Percentiles rank a stretch among this genome's conserved stretches.
phyloP scores from a whole-genome alignment of 805 yeast genomes.

The Candida pseudofarinosa region DNA sequence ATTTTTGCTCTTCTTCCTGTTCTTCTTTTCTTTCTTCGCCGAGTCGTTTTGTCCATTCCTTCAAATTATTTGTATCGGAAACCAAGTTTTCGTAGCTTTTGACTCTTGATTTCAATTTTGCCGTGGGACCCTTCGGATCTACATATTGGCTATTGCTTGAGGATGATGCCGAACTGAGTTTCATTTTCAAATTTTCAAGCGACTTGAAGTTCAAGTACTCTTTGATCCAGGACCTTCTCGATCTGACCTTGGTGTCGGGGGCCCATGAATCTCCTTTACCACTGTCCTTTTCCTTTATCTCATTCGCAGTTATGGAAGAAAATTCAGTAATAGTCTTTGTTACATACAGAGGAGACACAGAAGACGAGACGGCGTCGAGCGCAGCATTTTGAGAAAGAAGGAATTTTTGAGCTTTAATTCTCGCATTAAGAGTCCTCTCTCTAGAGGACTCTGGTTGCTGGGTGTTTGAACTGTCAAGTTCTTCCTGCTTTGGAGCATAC shows the following conservation, averaged over 20 bases:
- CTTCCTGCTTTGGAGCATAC: neutral
- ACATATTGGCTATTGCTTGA: neutral
- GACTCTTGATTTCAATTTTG: constrained; percentile 20
- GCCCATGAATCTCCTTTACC: neutral
- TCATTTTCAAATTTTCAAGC: neutral
- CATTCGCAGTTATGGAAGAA: neutral
- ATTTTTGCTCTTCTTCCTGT: constrained; percentile 2
- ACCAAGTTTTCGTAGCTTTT: constrained; percentile 24
- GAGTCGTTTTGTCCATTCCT: constrained; percentile 12
- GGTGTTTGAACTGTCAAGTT: neutral
- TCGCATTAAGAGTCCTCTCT: neutral
- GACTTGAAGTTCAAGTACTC: constrained; percentile 18
- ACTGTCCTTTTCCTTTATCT: neutral
- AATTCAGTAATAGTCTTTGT: constrained; percentile 3
- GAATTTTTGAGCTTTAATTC: neutral
- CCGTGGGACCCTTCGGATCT: neutral
- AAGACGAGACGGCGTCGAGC: neutral
- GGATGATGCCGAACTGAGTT: constrained; percentile 4
- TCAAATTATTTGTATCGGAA: constrained; percentile 20
- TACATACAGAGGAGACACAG: neutral
- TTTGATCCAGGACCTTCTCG: constrained; percentile 21
- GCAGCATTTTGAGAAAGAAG: neutral
- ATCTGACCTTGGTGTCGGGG: constrained; percentile 1
- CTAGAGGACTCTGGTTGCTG: neutral
- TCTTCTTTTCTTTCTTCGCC: constrained; percentile 5